phyloP scores from a whole-genome alignment of 768 basidiomycete genomes.

The Strobilomyces echinocephalus region DNA sequence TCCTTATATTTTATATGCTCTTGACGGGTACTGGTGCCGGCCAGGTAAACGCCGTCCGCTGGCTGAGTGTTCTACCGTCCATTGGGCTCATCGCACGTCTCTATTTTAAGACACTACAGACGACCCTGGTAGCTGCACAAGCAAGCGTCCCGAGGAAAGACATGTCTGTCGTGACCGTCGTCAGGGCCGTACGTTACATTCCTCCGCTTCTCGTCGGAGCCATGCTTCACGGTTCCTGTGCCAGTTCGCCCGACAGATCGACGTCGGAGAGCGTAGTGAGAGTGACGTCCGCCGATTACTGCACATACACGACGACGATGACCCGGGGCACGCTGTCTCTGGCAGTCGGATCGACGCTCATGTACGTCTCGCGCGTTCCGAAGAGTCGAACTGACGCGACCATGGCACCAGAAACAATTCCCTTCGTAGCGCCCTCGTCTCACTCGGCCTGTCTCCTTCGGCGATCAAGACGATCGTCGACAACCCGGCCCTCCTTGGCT shows the following conservation, averaged over 20 bases:
- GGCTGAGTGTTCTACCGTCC: not conserved
- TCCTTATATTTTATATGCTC: not conserved
- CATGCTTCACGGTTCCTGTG: not conserved
- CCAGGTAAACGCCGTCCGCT: not conserved
- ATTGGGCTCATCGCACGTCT: not conserved
- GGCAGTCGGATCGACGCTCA: not conserved
- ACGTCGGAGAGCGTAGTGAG: no score
- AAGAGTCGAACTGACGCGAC: not conserved
- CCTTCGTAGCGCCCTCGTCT: not conserved
- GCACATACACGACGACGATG: no score
- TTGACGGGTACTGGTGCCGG: not conserved
- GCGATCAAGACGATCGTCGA: conserved; percentile 1
- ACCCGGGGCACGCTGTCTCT: not conserved
- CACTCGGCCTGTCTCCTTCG: not conserved
- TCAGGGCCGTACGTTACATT: not conserved
- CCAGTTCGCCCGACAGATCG: not conserved
- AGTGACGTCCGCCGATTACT: no score
- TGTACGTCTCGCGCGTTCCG: not conserved
- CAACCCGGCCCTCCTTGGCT: not conserved
- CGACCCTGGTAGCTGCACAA: not conserved
- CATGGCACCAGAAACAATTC: not conserved
- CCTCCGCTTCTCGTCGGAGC: no score
- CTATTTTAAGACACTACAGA: not conserved
- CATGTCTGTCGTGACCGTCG: not conserved
- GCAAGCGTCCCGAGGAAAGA: not conserved